Conservation (phyloP, 176 grass and related monocot species). For the Zea luxurians region DNA sequence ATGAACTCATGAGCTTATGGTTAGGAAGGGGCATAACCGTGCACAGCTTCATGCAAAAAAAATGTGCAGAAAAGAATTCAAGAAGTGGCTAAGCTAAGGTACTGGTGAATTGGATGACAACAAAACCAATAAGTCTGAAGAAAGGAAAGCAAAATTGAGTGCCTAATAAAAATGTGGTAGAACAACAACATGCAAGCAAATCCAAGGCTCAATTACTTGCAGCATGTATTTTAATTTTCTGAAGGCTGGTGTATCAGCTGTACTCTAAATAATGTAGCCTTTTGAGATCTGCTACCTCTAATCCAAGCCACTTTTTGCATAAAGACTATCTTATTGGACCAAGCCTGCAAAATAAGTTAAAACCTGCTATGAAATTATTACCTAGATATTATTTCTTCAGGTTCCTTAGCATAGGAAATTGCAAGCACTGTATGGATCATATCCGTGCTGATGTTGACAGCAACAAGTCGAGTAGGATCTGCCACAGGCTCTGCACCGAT, state of each 20-base stretch:
- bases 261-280: neutral
- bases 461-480: slow-evolving; percentile 69
- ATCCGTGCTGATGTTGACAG: slow-evolving; percentile 88
- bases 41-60: neutral
- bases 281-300: neutral
- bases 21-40: neutral
- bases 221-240: neutral
- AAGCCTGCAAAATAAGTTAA: neutral
- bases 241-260: neutral
- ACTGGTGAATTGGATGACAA: neutral
- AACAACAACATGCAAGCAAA: neutral
- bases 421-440: slow-evolving; percentile 86
- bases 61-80: neutral
- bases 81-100: slow-evolving; percentile 3
- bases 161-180: neutral
- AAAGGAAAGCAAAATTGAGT: neutral
- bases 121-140: neutral
- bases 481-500: slow-evolving; percentile 88
- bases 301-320: neutral
- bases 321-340: neutral
- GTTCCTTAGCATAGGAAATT: slow-evolving; percentile 90
- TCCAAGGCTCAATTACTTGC: neutral
- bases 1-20: neutral
- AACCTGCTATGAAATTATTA: slow-evolving; percentile 25
- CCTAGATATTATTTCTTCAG: slow-evolving; percentile 94